Evolutionary conservation across 1,139 yeast species (phyloP), one percentile per base, ranked within the genome.

Genomic region (Candida sp.): DNA sequence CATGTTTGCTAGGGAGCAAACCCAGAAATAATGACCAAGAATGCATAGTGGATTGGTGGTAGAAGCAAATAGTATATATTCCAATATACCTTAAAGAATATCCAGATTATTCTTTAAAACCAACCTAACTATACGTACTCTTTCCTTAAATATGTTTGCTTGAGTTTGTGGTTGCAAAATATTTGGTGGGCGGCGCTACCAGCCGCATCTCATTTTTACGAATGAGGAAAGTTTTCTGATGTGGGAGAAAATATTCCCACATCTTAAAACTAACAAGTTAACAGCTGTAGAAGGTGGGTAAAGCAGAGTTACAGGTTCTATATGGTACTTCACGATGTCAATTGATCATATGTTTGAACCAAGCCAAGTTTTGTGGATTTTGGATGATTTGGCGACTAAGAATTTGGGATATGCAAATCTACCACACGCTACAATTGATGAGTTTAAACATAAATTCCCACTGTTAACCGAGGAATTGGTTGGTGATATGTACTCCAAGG

Each of bases 91-190:
- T 6, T 9, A 6, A 25, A 9, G 29, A 6, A 25, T 25, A 25
- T 25, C 29, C 29, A 25, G 29, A 6, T 25, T 25, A 25, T 25
- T 25, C 29, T 9, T 25, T 9, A 6, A 6, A 6, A 25, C 6
- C 6, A 6, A 25, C 6, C 29, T 9, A 25, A 25, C 29, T 25
- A 9, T 6, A 6, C 6, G 6, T 25, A 25, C 29, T 25, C 29
- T 25, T 25, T 25, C 29, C 29, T n/a, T n/a, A n/a, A n/a, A n/a
- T n/a, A n/a, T 9, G 29, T 25, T 25, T 25, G 11, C n/a, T 30
- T 30, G 22, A 25, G 34, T 37, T 37, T 37, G 39, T 37, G 39
- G 39, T 29, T 37, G 39, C 39, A 37, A 37, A 37, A 37, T 5
- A 6, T 22, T 35, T 21, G 19, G n/a, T 30, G 5, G 5, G 29